Evolutionary conservation across 1,139 yeast genomes (phyloP).

Genomic region (Saccharomycopsis crataegensis): DNA sequence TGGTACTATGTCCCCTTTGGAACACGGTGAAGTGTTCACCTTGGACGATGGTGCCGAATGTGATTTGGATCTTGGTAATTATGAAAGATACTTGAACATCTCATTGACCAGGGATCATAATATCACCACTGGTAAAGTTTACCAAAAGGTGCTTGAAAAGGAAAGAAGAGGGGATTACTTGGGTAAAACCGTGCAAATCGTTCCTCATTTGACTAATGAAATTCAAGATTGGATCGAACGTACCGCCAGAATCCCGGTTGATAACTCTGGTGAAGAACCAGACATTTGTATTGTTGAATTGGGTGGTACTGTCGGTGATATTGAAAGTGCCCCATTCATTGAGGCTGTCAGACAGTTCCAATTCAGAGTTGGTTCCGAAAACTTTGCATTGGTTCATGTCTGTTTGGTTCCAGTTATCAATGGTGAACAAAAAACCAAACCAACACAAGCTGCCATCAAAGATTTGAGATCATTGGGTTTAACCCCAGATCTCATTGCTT

Average conservation of each 20-base stretch:
- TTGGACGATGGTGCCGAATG: conserved; percentile 98
- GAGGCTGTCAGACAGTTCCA: conserved; percentile 99
- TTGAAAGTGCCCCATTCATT: conserved; percentile 97
- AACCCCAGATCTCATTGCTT: conserved; percentile 94
- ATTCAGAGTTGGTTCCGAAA: conserved; percentile 89
- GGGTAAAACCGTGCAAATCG: conserved; percentile 99
- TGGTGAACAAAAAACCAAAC: conserved; percentile 98
- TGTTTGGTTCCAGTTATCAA: conserved; percentile 95
- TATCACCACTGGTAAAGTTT: conserved; percentile 96
- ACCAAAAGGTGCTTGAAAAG: conserved; percentile 85
- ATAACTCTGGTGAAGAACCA: conserved; percentile 75
- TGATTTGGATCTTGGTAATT: conserved; percentile 94
- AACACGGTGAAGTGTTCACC: conserved; percentile 98
- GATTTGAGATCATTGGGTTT: conserved; percentile 93
- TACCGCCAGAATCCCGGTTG: conserved; percentile 88
- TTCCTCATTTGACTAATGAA: conserved; percentile 94
- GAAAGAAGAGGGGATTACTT: conserved; percentile 96
- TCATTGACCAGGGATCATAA: conserved; percentile 91
- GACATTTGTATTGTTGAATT: conserved; percentile 61
- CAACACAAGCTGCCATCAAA: conserved; percentile 98
- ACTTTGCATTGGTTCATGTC: conserved; percentile 93
- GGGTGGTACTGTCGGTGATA: conserved; percentile 99
- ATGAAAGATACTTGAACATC: conserved; percentile 91
- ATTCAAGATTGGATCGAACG: conserved; percentile 98
- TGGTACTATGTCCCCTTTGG: conserved; percentile 98